Conservation (phyloP, 192 early-diverging fungal species). For the Podila clonocystis region DNA sequence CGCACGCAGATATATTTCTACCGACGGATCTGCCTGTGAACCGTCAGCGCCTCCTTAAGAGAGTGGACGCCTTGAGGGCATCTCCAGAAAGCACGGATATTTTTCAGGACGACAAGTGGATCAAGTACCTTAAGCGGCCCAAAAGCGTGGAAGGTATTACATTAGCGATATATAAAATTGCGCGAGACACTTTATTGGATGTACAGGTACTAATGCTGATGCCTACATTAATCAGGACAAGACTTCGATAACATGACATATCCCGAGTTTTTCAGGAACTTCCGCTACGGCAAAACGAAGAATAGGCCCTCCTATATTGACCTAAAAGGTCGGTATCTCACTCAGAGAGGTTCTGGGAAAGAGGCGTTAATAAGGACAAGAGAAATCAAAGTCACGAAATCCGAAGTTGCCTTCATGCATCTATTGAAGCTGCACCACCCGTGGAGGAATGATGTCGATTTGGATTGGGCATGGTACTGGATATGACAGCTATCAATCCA, state of each 20-base stretch:
- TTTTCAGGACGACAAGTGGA: slow-evolving; percentile 15
- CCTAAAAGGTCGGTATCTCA: neutral
- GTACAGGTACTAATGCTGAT: too few relatives aligned
- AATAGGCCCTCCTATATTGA: neutral
- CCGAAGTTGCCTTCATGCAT: slow-evolving; percentile 25
- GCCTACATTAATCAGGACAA: neutral
- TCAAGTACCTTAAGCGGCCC: slow-evolving; percentile 12
- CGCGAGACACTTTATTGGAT: too few relatives aligned
- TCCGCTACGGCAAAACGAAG: slow-evolving; percentile 10
- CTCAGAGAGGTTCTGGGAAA: neutral
- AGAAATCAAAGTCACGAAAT: neutral
- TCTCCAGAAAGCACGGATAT: slow-evolving; percentile 5
- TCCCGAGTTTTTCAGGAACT: slow-evolving; percentile 11
- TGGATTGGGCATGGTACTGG: slow-evolving; percentile 15
- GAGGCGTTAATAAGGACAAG: slow-evolving; percentile 7
- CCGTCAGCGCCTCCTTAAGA: slow-evolving; percentile 6
- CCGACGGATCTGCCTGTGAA: slow-evolving; percentile 11
- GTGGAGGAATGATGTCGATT: slow-evolving; percentile 6
- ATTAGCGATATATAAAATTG: too few relatives aligned
- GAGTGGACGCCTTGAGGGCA: neutral
- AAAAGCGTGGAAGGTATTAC: neutral
- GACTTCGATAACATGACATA: slow-evolving; percentile 21
- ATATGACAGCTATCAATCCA: slow-evolving; percentile 16
- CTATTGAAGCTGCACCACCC: slow-evolving; percentile 20
- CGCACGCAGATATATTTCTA: slow-evolving; percentile 1